Conservation (phyloP, 2,329 filamentous ascomycete species). For the Alternaria dauci region DNA sequence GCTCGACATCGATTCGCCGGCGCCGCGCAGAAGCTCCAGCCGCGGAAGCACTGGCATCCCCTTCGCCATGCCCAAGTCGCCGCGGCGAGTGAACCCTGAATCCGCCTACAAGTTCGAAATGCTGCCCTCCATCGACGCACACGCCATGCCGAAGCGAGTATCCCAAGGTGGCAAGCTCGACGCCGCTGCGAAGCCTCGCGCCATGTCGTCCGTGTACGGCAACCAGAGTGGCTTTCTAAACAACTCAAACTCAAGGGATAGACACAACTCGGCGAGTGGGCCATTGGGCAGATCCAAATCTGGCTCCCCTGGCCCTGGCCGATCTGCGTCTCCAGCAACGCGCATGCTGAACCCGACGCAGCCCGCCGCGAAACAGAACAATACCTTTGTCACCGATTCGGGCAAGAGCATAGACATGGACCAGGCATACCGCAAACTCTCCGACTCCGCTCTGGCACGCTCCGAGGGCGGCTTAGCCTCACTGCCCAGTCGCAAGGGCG, state of each 20-base stretch:
- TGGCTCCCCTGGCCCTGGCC: conserved; percentile 49
- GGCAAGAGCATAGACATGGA: conserved; percentile 72
- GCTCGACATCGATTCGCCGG: conserved; percentile 48
- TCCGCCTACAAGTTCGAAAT: conserved; percentile 57
- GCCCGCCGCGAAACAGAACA: conserved; percentile 51
- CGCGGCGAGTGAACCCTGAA: conserved; percentile 50
- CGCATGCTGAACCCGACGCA: conserved; percentile 58
- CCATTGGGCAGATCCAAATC: conserved; percentile 50
- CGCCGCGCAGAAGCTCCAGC: conserved; percentile 45
- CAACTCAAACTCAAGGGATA: conserved; percentile 38
- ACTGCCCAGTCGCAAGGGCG: conserved; percentile 61
- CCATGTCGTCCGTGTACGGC: conserved; percentile 57
- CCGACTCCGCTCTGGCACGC: conserved; percentile 72
- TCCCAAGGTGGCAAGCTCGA: conserved; percentile 54
- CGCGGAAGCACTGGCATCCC: conserved; percentile 42
- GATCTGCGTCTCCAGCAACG: conserved; percentile 50
- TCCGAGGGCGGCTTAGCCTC: conserved; percentile 70
- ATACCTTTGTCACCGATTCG: conserved; percentile 65
- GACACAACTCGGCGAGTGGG: conserved; percentile 52
- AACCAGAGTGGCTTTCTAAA: conserved; percentile 33
- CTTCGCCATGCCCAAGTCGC: conserved; percentile 43
- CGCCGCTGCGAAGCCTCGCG: conserved; percentile 45
- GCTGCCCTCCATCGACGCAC: conserved; percentile 55
- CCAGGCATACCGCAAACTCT: conserved; percentile 74
- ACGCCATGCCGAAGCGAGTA: conserved; percentile 54